Evolutionary conservation across 177 flowering plant genomes (phyloP), one percentile per base, ranked within the genome.

Genomic region (Vitis hybrid): DNA sequence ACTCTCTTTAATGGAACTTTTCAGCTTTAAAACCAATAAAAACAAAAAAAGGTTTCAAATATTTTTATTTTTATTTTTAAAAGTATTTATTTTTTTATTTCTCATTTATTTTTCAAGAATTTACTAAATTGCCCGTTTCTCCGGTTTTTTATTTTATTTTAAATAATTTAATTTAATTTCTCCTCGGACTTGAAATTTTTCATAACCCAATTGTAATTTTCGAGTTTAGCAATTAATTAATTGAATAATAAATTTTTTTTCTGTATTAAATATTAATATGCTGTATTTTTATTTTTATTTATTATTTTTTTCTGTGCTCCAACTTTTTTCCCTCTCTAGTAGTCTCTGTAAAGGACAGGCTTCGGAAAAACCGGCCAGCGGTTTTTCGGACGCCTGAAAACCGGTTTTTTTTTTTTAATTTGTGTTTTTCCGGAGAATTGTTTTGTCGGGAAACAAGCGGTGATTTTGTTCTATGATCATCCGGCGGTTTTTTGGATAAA

Each of bases 111-210:
- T 70, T 67, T 60, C 60, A 15, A 13, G 32, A 70, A 68, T 67
- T 65, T 65, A 66, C 84, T 15, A n/a, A 58, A 7, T 52, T 67
- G 56, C 14, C 64, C 64, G 17, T 52, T 17, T 69, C 32, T 30
- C 51, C n/a, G 19, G 21, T 6, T 4, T 12, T 18, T 18, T 18
- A 18, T 54, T 15, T 17, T 17, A 17, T 17, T 60, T 69, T 78
- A 49, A 30, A 72, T 59, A 60, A 64, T 64, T 27, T 48, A 40
- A 63, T 63, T 46, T 68, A 75, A 77, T 70, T 72, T 48, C 76
- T 81, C 40, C 70, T 67, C 79, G 82, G 82, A 79, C 79, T 75
- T 73, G 64, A 79, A 79, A 67, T 0, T 32, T 76, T 54, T 60
- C 74, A 70, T 70, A 76, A 79, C 69, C 66, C 49, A 62, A 79